Evolutionary conservation across 176 grass and related monocot genomes (phyloP), one percentile per base, ranked within the genome.

Genomic region (Phoenix dactylifera): DNA sequence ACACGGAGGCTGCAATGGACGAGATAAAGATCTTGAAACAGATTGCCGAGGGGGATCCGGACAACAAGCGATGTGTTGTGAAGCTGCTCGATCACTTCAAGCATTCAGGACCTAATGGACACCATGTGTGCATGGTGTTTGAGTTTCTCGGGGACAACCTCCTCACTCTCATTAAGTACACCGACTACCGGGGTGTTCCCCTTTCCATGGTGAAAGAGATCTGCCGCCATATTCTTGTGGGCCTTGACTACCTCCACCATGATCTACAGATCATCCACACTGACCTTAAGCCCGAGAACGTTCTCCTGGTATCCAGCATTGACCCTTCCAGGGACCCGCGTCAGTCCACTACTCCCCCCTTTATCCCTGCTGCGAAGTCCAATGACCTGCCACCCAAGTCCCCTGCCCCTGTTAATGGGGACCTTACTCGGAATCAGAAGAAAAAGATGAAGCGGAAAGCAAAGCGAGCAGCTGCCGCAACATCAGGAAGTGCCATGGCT

Each of bases 21-120:
- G 94, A 98, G 77, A 81, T 98, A 76, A 98, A 85, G 79, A 98
- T 98, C 67, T 76, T 98, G 77, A 98, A 85, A 73, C 82, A 98
- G 85, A 83, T 98, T 55, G 82, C 94, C 0, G 94, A 98, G 7
- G 78, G 23, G 23, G 94, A 98, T 49, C 81, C 71, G 0, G 62
- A 83, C 26, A 79, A 91, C 64, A 81, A 70, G 26, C 75, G 71
- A 16, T 98, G 94, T 62, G 94, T 98, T 9, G 94, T 98, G 14
- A 98, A 98, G 75, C 85, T 98, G 68, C 84, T 98, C 15, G 94
- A 98, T 50, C 84, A 98, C 74, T 98, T 98, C 82, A 93, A 98
- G 79, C 94, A 98, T 64, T 88, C 82, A 0, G 94, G 94, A 7
- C 94, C 94, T 7, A 93, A 98, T 7, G 94, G 94, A 4, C 78